Evolutionary conservation across 164 flowering plant genomes (phyloP), one percentile per base, ranked within the genome.

Genomic region (Echeveria elegans): DNA sequence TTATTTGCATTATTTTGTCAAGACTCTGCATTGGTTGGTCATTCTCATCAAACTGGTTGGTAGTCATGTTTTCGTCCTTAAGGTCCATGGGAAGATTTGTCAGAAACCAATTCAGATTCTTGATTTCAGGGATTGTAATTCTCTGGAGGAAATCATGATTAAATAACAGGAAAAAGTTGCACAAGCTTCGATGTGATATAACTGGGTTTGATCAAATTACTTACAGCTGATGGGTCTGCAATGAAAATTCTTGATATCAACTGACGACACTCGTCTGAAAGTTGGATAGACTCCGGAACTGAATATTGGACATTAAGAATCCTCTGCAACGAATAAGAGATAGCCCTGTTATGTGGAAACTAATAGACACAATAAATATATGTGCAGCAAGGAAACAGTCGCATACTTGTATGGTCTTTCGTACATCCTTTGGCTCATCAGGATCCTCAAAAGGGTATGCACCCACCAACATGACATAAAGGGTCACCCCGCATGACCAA

Each of bases 371-470:
- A 74, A 21, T 3, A 53, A 50, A 23, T 19, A 24, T 15, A 29
- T 11, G 24, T n/a, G 21, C 26, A 36, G 29, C 31, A 6, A 63
- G 58, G 40, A 4, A 26, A 32, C 4, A n/a, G 12, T 38, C 2
- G 21, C 11, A 70, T 74, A 87, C 93, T 45, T 89, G 92, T 70
- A 89, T 87, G 29, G 96, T 87, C 74, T 78, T 88, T 56, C 77
- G 77, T 70, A 86, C 84, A 73, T 88, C 87, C 68, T 82, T 88
- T 12, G 92, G 95, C 56, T 86, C 95, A 69, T 81, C 86, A 19
- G 91, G 87, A 66, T 89, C 96, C 74, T 89, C 96, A 71, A 89
- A 89, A 53, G 96, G 96, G 76, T 89, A 89, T 28, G 96, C 92
- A 73, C 92, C 96, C 37, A 89, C 96, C 75, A 89, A 75, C 96